Conservation (phyloP, 495 filamentous ascomycete genomes). For the Penicillium desertorum region DNA sequence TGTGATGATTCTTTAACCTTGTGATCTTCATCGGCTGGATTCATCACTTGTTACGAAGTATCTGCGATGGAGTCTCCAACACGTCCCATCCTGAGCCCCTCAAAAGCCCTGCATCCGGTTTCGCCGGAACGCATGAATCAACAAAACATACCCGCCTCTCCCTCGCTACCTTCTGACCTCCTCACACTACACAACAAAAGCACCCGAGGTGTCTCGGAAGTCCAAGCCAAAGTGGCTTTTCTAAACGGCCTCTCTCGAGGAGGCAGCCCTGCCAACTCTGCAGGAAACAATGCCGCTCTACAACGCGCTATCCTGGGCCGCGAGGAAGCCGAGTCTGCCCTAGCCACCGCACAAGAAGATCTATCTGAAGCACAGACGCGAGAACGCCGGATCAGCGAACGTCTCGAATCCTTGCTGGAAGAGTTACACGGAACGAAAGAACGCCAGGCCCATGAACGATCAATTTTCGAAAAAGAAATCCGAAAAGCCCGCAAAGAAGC, state of each 20-base stretch:
- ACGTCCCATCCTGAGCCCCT: constrained; percentile 47
- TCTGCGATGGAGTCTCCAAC: constrained; percentile 45
- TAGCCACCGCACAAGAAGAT: constrained; percentile 59
- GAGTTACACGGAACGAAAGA: constrained; percentile 74
- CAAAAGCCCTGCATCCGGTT: constrained; percentile 66
- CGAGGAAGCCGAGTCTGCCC: constrained; percentile 67
- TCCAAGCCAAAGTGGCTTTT: constrained; percentile 82
- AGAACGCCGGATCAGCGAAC: constrained; percentile 72
- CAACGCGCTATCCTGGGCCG: constrained; percentile 79
- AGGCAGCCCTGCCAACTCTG: constrained; percentile 57
- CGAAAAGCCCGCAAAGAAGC: constrained; percentile 78
- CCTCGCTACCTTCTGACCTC: constrained; percentile 51
- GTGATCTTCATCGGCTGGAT: constrained; percentile 17
- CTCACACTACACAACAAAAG: constrained; percentile 39
- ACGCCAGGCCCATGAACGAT: constrained; percentile 67
- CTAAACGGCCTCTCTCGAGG: constrained; percentile 71
- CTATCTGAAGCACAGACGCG: constrained; percentile 69
- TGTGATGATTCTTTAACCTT: constrained; percentile 27
- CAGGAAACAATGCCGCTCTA: constrained; percentile 64
- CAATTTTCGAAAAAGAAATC: constrained; percentile 82
- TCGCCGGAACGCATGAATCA: constrained; percentile 82
- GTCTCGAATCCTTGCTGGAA: constrained; percentile 77
- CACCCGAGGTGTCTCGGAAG: constrained; percentile 60
- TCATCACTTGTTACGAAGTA: constrained; percentile 17
- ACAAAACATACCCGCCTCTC: constrained; percentile 56